Evolutionary conservation across 192 early-diverging fungal species (phyloP).

Genomic region (Coemansia sp.): DNA sequence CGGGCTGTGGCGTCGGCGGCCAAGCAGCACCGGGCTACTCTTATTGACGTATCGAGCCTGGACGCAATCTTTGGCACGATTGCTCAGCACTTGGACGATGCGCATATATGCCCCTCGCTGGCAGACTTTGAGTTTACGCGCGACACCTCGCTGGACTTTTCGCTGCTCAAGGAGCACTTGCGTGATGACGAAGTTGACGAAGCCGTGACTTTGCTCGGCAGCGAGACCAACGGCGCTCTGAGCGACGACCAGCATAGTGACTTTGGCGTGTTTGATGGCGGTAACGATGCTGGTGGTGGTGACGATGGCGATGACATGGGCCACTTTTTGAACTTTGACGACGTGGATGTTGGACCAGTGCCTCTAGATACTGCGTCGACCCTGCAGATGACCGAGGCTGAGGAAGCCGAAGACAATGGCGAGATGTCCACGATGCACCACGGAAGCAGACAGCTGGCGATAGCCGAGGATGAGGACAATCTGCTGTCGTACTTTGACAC

Average conservation of each 20-base stretch:
- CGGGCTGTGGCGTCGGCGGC: background rate
- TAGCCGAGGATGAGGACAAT: constrained; percentile 61
- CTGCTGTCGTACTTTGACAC: constrained; percentile 89
- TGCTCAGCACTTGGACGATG: constrained; percentile 34
- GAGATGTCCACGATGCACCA: constrained; percentile 13
- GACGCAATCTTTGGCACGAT: constrained; percentile 36
- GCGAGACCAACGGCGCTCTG: constrained; percentile 16
- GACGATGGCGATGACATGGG: constrained; percentile 49
- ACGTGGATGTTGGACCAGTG: constrained; percentile 42
- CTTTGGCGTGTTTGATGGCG: constrained; percentile 15
- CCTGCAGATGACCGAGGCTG: constrained; percentile 36
- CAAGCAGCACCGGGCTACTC: constrained; percentile 32
- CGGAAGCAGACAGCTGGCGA: constrained; percentile 29
- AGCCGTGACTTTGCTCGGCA: constrained; percentile 6
- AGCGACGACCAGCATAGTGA: constrained; percentile 24
- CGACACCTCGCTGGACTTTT: constrained; percentile 62
- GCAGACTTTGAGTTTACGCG: constrained; percentile 68
- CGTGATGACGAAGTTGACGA: constrained; percentile 56
- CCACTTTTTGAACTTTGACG: constrained; percentile 49
- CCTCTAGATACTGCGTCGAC: constrained; percentile 41
- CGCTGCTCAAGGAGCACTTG: constrained; percentile 57
- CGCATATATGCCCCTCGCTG: constrained; percentile 70
- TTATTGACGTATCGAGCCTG: constrained; percentile 41
- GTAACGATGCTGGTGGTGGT: constrained; percentile 21
- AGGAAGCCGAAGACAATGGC: constrained; percentile 30